Evolutionary conservation across 1,284 basidiomycete genomes (phyloP).

Genomic region (Xanthoconium separans): DNA sequence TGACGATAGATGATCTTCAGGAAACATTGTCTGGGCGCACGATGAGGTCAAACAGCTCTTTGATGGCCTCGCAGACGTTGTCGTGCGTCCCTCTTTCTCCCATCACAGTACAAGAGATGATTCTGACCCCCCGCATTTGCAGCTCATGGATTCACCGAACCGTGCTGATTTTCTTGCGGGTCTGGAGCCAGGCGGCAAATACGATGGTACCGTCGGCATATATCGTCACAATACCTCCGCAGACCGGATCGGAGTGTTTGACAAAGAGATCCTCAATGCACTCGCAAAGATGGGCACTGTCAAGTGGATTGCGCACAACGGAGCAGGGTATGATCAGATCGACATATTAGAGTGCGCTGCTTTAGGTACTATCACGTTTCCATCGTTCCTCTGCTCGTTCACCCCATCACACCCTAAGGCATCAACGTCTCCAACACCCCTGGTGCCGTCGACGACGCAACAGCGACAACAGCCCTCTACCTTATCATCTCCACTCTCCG

Average conservation of each 20-base stretch:
- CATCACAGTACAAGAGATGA: no score
- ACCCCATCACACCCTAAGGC: slow-evolving; percentile 42
- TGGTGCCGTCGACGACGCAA: slow-evolving; percentile 87
- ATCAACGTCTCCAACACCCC: slow-evolving; percentile 91
- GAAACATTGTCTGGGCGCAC: slow-evolving; percentile 77
- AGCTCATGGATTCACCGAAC: slow-evolving; percentile 66
- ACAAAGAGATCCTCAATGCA: slow-evolving; percentile 71
- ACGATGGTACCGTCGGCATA: slow-evolving; percentile 72
- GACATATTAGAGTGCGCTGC: slow-evolving; percentile 74
- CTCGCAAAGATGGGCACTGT: slow-evolving; percentile 66
- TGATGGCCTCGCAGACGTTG: slow-evolving; percentile 65
- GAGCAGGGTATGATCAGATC: slow-evolving; percentile 90
- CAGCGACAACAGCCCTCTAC: slow-evolving; percentile 86
- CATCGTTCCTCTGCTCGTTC: background rate
- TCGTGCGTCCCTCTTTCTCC: slow-evolving; percentile 54
- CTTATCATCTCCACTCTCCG: slow-evolving; percentile 84
- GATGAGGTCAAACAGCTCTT: slow-evolving; percentile 70
- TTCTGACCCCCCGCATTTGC: background rate
- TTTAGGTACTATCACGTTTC: slow-evolving; percentile 44
- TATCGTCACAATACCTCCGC: slow-evolving; percentile 75
- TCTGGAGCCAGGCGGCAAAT: slow-evolving; percentile 68
- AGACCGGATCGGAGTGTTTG: slow-evolving; percentile 73
- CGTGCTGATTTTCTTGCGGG: slow-evolving; percentile 70
- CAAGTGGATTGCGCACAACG: slow-evolving; percentile 89
- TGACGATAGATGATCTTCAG: slow-evolving; percentile 35